Base-by-base conservation (phyloP, 352 stramenopile species). In the Lagenidium giganteum region DNA sequence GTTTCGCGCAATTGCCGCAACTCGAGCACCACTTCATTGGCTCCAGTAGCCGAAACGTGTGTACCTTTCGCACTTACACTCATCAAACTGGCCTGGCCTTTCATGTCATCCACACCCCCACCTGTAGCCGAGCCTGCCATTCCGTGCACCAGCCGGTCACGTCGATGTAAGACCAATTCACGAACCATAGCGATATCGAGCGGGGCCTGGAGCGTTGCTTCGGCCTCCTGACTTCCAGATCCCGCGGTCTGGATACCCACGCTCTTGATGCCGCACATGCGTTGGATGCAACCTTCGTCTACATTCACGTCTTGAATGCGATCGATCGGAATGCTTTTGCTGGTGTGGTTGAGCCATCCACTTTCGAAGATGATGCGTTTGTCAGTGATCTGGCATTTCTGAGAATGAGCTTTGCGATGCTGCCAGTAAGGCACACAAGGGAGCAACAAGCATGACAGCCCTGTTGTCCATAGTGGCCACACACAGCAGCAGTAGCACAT, bases 161-260 rank as follows among this genome's bases (percentile, higher is more conserved):
- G 55, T 12, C 55, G 55, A 28, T 43, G 27, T 44, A 64, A 43
- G 35, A 64, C 61, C 33, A 25, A 30, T 8, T 56, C 35, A 4
- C 55, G 49, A 26, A 64, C 55, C 1, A 14, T 36, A 0, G 39
- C 27, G 4, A 51, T 44, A 21, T 64, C 48, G 7, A 25, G 23
- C 18, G 55, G 50, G 12, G 50, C 55, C 16, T 57, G n/a, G 22
- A 64, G 14, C 18, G 37, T 38, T 5, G 30, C 29, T 34, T 61
- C 50, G 4, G 55, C 16, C 21, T 31, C 33, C n/a, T 18, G 18
- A 5, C 23, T 21, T 2, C 55, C 37, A 1, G 47, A n/a, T n/a
- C n/a, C n/a, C n/a, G n/a, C 55, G 2, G 55, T 64, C 34, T 64
- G 55, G 30, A 64, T 64, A 40, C 57, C 50, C n/a, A 64, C 33